Evolutionary conservation across 805 yeast genomes (phyloP), one percentile per base, ranked within the genome.

Genomic region (Tetrapisispora pingtungensis): DNA sequence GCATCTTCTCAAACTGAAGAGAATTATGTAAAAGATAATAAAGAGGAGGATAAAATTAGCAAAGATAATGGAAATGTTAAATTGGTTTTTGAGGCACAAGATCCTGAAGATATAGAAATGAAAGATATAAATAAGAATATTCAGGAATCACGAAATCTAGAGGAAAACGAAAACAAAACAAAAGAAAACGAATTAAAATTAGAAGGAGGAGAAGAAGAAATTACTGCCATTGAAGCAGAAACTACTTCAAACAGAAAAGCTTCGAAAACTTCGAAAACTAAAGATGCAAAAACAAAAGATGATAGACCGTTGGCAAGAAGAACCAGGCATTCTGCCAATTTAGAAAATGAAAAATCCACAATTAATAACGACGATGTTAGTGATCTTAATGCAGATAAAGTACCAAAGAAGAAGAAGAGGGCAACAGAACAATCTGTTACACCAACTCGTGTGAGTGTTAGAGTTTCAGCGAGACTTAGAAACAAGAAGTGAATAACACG

Each of bases 401-500:
- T 55, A 3, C 56, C 54, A n/a, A 52, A 46, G 40, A 51, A 47
- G 43, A 49, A 47, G 48, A 50, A 49, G 40, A 46, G 49, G 26
- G 49, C 39, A 37, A 26, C 39, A 14, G 51, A 45, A 15, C 47
- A 32, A 28, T 36, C 41, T 1, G 32, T 37, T 8, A 14, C 33
- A 4, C 28, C 46, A 14, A 40, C 31, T 4, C 36, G 45, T 17
- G 40, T 36, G 22, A 41, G 54, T 36, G 48, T 50, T 8, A 51
- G 66, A 40, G 59, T 58, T 7, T 59, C 66, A 1, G 56, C 59
- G 31, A 51, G 66, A 37, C 50, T 61, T 36, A 53, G 63, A 41
- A 57, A 54, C 43, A 48, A 53, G 33, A 58, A 52, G 41, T 58
- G 52, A 46, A 26, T 24, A n/a, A n/a, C n/a, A n/a, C n/a, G n/a